Base-by-base conservation (phyloP, 805 yeast genomes). In the Wickerhamiella hasegawae region DNA sequence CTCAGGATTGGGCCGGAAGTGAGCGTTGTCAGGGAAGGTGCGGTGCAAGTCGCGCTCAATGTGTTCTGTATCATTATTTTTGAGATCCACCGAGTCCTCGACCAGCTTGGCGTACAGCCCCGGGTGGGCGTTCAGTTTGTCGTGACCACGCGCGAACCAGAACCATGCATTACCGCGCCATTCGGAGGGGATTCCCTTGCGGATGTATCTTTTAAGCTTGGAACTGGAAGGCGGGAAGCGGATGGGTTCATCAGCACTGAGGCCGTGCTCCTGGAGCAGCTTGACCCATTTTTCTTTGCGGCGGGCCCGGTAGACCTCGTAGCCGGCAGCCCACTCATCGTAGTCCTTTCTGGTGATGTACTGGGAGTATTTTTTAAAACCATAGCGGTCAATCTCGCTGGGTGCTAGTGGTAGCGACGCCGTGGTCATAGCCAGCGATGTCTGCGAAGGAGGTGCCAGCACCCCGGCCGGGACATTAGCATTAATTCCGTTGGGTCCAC, bases 91-190 rank as follows among this genome's bases (percentile, higher is more conserved):
- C 0, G 87, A 73, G 43, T 74, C 73, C 11, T 57, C 59, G 26
- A 82, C 73, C 21, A 87, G 63, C 40, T 64, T 61, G 31, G 73
- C 80, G 53, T 85, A 90, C 2, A 80, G 66, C 1, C 93, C 94
- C 12, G 60, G 60, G 50, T 85, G 73, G 27, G 72, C 71, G 44
- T 68, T 72, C 38, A 83, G 56, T 44, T 66, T 67, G 35, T 80
- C 90, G 37, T 73, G 67, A 2, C 97, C 98, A 18, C 75, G 74
- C 6, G 94, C 93, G 55, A 81, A 87, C 61, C 73, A 76, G 66
- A 90, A 87, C 98, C 98, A 87, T 1, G 96, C 95, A 44, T 71
- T 70, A 1, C 98, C 98, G 45, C 98, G 63, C 96, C 95, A 87
- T 52, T 83, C 95, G 0, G 94, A 85, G 0, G 98, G 97, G 9